These are phyloP conservation scores for Sugiyamaella valdiviana DNA, from an alignment of 805 yeast genomes.

Conservation along the genomic window DNA sequence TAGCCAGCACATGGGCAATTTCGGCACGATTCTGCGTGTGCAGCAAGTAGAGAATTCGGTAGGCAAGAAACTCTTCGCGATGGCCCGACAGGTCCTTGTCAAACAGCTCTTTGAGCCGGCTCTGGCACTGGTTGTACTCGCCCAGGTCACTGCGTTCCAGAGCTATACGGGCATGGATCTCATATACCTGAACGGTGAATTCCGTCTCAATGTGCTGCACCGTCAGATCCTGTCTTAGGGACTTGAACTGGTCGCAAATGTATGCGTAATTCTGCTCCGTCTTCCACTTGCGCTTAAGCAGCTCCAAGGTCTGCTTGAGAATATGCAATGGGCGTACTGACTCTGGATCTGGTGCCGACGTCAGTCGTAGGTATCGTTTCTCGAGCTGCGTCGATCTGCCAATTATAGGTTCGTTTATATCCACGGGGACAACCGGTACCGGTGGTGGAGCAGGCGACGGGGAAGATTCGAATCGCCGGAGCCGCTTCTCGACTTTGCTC, in stretches of 20 bases:
- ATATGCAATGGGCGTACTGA: constrained; percentile 68
- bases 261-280: constrained; percentile 61
- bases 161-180: constrained; percentile 82
- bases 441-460: background rate
- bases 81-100: constrained; percentile 36
- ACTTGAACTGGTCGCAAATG: constrained; percentile 82
- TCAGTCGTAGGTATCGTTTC: constrained; percentile 73
- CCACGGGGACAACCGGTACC: constrained; percentile 11
- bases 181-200: constrained; percentile 75
- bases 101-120: constrained; percentile 65
- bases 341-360: constrained; percentile 86
- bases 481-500: background rate
- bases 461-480: background rate
- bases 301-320: constrained; percentile 50
- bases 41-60: constrained; percentile 65
- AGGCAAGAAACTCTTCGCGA: constrained; percentile 61
- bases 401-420: constrained; percentile 33
- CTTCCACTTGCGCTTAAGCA: constrained; percentile 48
- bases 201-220: constrained; percentile 80
- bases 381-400: constrained; percentile 67
- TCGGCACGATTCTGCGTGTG: constrained; percentile 64
- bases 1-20: constrained; percentile 39
- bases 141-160: constrained; percentile 79
- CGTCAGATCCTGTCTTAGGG: constrained; percentile 86
- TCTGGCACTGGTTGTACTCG: constrained; percentile 91